These are phyloP conservation scores for Solanum dulcamara DNA, from an alignment of 257 asterid species.

Conservation along the genomic window DNA sequence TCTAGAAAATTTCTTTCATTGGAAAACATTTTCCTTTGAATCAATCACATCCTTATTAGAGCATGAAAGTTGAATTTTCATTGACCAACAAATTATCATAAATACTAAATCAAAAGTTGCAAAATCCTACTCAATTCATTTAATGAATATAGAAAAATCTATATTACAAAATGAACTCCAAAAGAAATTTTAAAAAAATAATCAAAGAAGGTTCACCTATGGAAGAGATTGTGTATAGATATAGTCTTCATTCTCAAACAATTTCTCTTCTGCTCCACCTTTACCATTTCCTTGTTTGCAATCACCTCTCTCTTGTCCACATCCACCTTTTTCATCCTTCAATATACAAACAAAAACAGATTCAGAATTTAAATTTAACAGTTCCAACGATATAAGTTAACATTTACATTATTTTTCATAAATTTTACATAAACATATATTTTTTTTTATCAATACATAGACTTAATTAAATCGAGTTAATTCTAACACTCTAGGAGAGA, in stretches of 20 bases:
- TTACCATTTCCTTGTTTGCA: slow-evolving; percentile 9
- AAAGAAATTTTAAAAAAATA: neutral
- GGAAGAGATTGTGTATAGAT: slow-evolving; percentile 38
- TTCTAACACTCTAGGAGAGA: neutral
- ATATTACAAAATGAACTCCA: neutral
- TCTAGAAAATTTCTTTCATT: no score
- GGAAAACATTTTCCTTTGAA: neutral
- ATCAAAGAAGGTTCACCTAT: neutral
- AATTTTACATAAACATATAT: neutral
- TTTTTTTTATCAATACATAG: neutral
- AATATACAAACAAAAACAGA: neutral
- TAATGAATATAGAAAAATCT: neutral
- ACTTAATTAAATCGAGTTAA: neutral
- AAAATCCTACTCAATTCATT: neutral
- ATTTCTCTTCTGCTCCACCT: neutral
- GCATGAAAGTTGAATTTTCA: neutral
- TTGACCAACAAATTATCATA: neutral
- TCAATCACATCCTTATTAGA: neutral
- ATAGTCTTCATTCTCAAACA: slow-evolving; percentile 33
- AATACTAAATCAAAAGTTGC: neutral
- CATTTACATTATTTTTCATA: neutral
- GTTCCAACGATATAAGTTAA: neutral
- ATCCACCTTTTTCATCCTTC: slow-evolving; percentile 14
- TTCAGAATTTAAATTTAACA: neutral
- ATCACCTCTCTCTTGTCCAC: slow-evolving; percentile 8